Evolutionary conservation across 495 filamentous ascomycete genomes (phyloP), one percentile per base, ranked within the genome.

Genomic region (Aeminium ludgeri): DNA sequence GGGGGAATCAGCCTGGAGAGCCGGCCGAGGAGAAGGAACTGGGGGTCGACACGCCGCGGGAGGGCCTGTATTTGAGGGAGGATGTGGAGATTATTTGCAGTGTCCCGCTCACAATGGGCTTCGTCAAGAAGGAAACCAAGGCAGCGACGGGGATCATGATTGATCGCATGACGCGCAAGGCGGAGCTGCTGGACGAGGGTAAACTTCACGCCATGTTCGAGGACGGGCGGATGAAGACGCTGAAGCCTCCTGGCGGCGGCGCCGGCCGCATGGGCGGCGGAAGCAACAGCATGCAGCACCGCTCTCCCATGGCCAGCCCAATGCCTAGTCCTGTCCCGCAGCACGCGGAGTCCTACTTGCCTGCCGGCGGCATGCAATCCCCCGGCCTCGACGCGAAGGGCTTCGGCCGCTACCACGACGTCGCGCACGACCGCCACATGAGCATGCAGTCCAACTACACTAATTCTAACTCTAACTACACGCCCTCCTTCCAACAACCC

Each of bases 201-300:
- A 49, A 48, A 20, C 44, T 61, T 46, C 50, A 52, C 18, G 58
- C 52, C 12, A 59, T 59, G 58, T 59, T 61, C 47, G 51, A 60
- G 40, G 25, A 57, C 32, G 58, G 58, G 20, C 48, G 47, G 45
- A 36, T 60, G 34, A 60, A 57, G 50, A 60, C 56, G 2, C 20
- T 40, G 15, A 51, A 43, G 38, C 48, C 48, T 7, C 39, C 30
- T 35, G 16, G 10, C 33, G 10, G 33, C 33, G 6, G 10, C 33
- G 33, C 8, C 33, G 16, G 7, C 33, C 6, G n/a, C n/a, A n/a
- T n/a, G n/a, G n/a, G n/a, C n/a, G n/a, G n/a, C n/a, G n/a, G n/a
- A n/a, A n/a, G n/a, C 10, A 10, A 15, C 10, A 7, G 6, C 33
- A 7, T 17, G 8, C 16, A 17, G 10, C 8, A 35, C 33, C 33